Evolutionary conservation across 2,329 filamentous ascomycete genomes (phyloP), one percentile per base, ranked within the genome.

Genomic region (Cladophialophora immunda): DNA sequence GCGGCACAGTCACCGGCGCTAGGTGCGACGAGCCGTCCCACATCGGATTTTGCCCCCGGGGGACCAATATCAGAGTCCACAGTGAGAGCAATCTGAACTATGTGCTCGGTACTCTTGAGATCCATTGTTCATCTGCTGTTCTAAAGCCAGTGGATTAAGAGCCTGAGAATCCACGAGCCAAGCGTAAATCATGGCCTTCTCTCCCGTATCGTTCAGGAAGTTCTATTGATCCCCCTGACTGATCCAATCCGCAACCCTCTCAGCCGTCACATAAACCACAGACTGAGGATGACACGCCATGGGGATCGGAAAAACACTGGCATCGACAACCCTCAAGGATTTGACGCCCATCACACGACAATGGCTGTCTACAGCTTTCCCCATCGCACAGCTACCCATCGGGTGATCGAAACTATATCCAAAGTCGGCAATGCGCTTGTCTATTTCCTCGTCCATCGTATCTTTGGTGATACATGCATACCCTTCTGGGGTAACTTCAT

Each of bases 201-300:
- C 22, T 1, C 38, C 38, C 13, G 54, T 25, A 41, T 34, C 32
- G 17, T 34, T 34, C 30, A 38, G 11, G 38, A 29, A 6, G 19
- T 13, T 45, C 50, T n/a, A 22, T 38, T 66, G 66, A 30, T 63
- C 52, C 7, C 69, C 70, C 2, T 32, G 30, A 17, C 30, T 41
- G 9, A 72, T 64, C 52, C 62, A 62, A 13, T 66, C 69, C 9
- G 70, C 67, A 52, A 81, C 79, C 72, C 82, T 82, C 69, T 82
- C 80, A 0, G 80, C 81, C 9, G 82, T 70, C 68, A 77, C 78
- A 73, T 82, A 83, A 50, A 81, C 72, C n/a, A 76, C 76, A 13
- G 75, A 74, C 70, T 80, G 77, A 4, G 80, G 79, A 73, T 83
- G 81, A 4, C 80, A 81, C 2, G 80, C 79, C 13, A 77, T 74